phyloP scores from a whole-genome alignment of 1,284 basidiomycete species.

The Sporisorium scitamineum region DNA sequence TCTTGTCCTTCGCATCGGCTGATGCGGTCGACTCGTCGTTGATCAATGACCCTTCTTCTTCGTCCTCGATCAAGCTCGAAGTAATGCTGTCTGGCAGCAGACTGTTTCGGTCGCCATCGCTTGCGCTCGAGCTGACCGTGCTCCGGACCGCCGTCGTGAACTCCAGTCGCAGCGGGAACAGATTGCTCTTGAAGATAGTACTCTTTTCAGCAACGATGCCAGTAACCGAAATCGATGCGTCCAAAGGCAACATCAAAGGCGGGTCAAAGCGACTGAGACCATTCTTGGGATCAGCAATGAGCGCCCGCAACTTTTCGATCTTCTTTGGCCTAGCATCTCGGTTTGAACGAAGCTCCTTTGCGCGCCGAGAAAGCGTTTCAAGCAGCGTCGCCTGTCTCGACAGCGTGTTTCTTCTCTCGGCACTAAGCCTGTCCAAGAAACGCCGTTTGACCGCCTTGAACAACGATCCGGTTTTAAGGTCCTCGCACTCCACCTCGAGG shows the following conservation, averaged over 20 bases:
- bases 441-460: constrained; percentile 88
- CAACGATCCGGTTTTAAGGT: constrained; percentile 82
- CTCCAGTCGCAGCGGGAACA: constrained; percentile 89
- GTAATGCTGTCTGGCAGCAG: constrained; percentile 40
- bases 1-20: constrained; percentile 11
- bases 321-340: constrained; percentile 96
- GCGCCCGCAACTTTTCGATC: constrained; percentile 89
- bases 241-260: constrained; percentile 78
- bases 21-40: constrained; percentile 1
- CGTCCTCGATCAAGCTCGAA: constrained; percentile 30
- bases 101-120: constrained; percentile 6
- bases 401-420: constrained; percentile 36
- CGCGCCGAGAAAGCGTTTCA: constrained; percentile 83
- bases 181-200: constrained; percentile 96
- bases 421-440: constrained; percentile 77
- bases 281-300: constrained; percentile 86
- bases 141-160: constrained; percentile 72
- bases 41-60: constrained; percentile 16
- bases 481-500: constrained; percentile 90
- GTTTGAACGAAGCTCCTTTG: constrained; percentile 85
- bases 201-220: constrained; percentile 91
- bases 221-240: constrained; percentile 82
- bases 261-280: constrained; percentile 70
- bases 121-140: neutral
- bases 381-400: constrained; percentile 77